Evolutionary conservation across 148 eudicot genomes (phyloP).

Genomic region (Rhododendron vialii): DNA sequence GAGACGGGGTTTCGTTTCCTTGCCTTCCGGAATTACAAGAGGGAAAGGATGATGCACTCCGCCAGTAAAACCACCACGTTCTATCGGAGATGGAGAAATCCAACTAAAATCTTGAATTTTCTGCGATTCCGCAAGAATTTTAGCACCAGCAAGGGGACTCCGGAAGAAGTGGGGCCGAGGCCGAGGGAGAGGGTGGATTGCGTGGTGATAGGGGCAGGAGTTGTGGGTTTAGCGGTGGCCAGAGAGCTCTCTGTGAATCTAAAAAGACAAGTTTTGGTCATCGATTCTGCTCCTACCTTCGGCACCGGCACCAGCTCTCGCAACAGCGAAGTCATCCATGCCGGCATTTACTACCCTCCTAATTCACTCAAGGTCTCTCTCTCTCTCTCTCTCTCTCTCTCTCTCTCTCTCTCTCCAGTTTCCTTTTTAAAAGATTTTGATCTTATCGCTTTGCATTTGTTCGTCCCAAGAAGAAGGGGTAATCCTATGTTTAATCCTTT

Average conservation of each 20-base stretch:
- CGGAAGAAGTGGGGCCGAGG: conserved; percentile 25
- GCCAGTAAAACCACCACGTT: not conserved
- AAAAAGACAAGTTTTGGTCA: conserved; percentile 57
- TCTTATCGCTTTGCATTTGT: not conserved
- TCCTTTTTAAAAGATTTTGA: too few species aligned
- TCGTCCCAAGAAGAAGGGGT: too few species aligned
- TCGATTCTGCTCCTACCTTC: conserved; percentile 71
- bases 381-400: conserved; percentile 13
- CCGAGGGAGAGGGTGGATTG: conserved; percentile 71
- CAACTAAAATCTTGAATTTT: not conserved
- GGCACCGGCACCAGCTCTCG: conserved; percentile 87
- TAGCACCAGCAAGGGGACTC: not conserved
- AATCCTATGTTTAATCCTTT: too few species aligned
- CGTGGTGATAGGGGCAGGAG: conserved; percentile 87
- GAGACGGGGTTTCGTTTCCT: not conserved
- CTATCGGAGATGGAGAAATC: not conserved
- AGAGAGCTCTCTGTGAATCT: conserved; percentile 50
- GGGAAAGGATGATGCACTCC: not conserved
- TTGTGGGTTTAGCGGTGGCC: conserved; percentile 83
- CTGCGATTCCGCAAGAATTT: not conserved
- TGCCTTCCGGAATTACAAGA: not conserved
- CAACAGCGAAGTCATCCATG: conserved; percentile 92
- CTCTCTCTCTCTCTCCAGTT: not conserved
- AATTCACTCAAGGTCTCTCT: conserved; percentile 65
- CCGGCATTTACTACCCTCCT: conserved; percentile 81